Percentiles rank a stretch among this genome's conserved stretches.
Conservation (phyloP, 805 yeast genomes). For the Candida peoriensis region DNA sequence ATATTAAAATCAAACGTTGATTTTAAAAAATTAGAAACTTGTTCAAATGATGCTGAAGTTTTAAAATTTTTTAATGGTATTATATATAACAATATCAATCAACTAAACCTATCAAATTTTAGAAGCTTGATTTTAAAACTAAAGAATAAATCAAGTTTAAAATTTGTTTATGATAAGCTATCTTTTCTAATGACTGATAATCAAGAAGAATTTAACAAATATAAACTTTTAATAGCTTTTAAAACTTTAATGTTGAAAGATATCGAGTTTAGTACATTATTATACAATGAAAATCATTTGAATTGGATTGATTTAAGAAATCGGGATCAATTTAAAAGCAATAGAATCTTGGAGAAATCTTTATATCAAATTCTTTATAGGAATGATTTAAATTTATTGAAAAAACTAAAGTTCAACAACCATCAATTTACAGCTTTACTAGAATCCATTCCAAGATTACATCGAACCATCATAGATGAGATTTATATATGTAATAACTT, state of each 20-base stretch:
- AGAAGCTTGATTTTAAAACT: slow-evolving; percentile 4
- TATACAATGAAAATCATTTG: slow-evolving; percentile 3
- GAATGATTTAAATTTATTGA: slow-evolving; percentile 4
- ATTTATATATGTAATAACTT: background rate
- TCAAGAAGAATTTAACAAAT: slow-evolving; percentile 1
- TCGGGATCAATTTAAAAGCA: background rate
- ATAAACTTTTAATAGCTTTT: slow-evolving; percentile 5
- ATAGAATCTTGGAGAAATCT: slow-evolving; percentile 4
- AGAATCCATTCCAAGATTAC: slow-evolving; percentile 2
- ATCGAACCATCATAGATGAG: slow-evolving; percentile 1
- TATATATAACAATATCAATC: background rate
- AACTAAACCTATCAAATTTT: slow-evolving; percentile 3
- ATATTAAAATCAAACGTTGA: background rate
- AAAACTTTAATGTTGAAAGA: slow-evolving; percentile 4
- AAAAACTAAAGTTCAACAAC: background rate
- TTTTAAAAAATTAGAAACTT: too few relatives aligned
- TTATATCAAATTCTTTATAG: slow-evolving; percentile 7
- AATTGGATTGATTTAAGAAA: slow-evolving; percentile 1
- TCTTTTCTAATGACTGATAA: slow-evolving; percentile 5
- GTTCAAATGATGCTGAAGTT: slow-evolving; percentile 1
- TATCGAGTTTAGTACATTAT: background rate
- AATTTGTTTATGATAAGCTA: slow-evolving; percentile 6
- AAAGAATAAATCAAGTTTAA: slow-evolving; percentile 4
- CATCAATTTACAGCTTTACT: slow-evolving; percentile 1
- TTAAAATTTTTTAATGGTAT: too few relatives aligned